Base-by-base conservation (phyloP, 352 stramenopile species). In the Lagenidium giganteum region DNA sequence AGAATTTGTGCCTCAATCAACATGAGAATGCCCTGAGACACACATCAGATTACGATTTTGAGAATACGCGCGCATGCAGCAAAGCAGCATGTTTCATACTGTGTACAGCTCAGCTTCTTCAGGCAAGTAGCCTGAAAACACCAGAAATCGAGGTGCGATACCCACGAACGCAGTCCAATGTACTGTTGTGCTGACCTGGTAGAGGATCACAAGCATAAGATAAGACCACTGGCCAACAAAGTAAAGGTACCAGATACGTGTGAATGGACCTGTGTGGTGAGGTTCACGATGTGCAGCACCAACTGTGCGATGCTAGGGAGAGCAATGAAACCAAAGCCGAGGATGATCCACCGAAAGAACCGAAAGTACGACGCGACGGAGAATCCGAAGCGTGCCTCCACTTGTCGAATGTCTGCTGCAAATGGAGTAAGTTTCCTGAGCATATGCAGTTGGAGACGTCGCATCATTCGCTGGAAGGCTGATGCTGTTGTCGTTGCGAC, bases 331-430 rank as follows among this genome's bases (percentile, higher is more conserved):
- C 80, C 67, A 43, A 84, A 87, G 32, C 72, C 86, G 49, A 75
- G 64, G 38, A 89, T 82, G 41, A 93, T 80, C 78, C 78, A 93
- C 4, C 64, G 57, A 21, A 81, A 84, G 50, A 93, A 91, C 1
- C 66, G 57, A 35, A 91, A 93, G 36, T 93, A 93, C 13, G 81
- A 79, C 13, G 76, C 75, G 14, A 93, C 81, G 2, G 75, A 87
- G 20, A 63, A 80, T 11, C 81, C 81, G 33, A 89, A 93, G 3
- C 78, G 77, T n/a, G 77, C 78, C 30, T 93, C 76, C 30, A 91
- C 83, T 47, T 83, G 75, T 8, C 70, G 61, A 32, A 93, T 64
- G 30, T 91, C 81, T 9, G 47, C 70, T 3, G 58, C 63, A 31
- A 91, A 80, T 13, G 76, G 78, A 27, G 70, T 66, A 18, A 88